A percentile compares a stretch with the other conserved stretches of the same genome.
Evolutionary conservation across 352 stramenopile genomes (phyloP).

Genomic region (Saprolegnia diclina): DNA sequence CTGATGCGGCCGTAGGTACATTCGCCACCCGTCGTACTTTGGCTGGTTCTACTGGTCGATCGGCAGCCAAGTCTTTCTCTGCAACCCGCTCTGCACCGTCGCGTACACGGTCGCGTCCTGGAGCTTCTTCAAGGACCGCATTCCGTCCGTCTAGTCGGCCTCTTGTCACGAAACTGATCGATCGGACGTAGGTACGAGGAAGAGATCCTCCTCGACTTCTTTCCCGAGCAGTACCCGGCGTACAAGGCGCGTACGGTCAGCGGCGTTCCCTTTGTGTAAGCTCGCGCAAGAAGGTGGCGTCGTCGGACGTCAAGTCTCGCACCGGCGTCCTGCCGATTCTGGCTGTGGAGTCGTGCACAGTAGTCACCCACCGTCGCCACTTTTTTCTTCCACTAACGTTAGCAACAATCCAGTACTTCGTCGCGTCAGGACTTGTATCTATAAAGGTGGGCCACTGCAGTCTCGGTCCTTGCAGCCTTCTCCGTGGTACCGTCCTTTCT

Average conservation of each 20-base stretch:
- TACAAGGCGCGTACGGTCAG: constrained; percentile 87
- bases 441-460: too few relatives aligned
- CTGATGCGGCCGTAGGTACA: constrained; percentile 32
- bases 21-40: constrained; percentile 94
- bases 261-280: constrained; percentile 88
- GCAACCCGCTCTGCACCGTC: constrained; percentile 84
- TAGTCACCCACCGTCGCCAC: too few relatives aligned
- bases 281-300: background rate
- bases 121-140: constrained; percentile 93
- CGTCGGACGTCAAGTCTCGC: background rate
- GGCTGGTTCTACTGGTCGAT: constrained; percentile 97
- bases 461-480: too few relatives aligned
- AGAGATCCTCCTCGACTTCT: constrained; percentile 83
- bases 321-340: too few relatives aligned
- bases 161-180: background rate
- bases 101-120: constrained; percentile 87
- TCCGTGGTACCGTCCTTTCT: too few relatives aligned
- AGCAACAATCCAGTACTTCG: too few relatives aligned
- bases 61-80: constrained; percentile 90
- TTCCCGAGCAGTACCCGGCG: constrained; percentile 87
- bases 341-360: too few relatives aligned
- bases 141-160: constrained; percentile 55
- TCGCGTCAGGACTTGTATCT: too few relatives aligned
- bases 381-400: too few relatives aligned
- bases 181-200: constrained; percentile 82